Evolutionary conservation across 2,329 filamentous ascomycete genomes (phyloP), one percentile per base, ranked within the genome.

Genomic region (Fusarium clavum): DNA sequence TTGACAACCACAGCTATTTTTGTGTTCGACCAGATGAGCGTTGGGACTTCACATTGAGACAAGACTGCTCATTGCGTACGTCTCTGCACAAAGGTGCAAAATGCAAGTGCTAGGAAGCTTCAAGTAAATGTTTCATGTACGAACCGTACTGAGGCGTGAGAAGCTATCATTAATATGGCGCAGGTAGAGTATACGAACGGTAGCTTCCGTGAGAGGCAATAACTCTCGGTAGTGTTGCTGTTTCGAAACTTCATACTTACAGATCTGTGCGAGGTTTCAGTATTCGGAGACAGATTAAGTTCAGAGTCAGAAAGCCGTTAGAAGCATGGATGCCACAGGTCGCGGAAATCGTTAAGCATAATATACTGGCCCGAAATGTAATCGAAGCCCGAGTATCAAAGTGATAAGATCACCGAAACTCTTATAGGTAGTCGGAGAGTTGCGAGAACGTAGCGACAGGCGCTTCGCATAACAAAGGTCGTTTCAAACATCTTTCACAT

Each of bases 401-500:
- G 29, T 29, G 38, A 38, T 13, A 47, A 34, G 40, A 34, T 14
- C 24, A 24, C 16, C 5, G 10, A 56, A 55, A 56, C 51, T 38
- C 18, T 30, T 32, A 43, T 57, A 24, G 45, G 18, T 29, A 44
- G n/a, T 16, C 29, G 13, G 4, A 14, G 6, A 34, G 32, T 52
- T 40, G 24, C 41, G 24, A 30, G 49, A 48, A 47, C 32, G 32
- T 43, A 13, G 29, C n/a, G 30, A 7, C 22, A 27, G 12, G 63
- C 51, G 52, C 57, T 52, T 66, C 47, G 54, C 61, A 63, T 63
- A 24, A 53, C 63, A 20, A 20, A 43, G 14, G 14, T 41, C 6
- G 47, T 61, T 66, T 61, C 51, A 52, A 62, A 52, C 46, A 24
- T 47, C 22, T 41, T 51, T 34, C 56, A 55, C 41, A 22, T 41